Conservation (phyloP, 2,329 filamentous ascomycete species). For the Fusarium irregulare region DNA sequence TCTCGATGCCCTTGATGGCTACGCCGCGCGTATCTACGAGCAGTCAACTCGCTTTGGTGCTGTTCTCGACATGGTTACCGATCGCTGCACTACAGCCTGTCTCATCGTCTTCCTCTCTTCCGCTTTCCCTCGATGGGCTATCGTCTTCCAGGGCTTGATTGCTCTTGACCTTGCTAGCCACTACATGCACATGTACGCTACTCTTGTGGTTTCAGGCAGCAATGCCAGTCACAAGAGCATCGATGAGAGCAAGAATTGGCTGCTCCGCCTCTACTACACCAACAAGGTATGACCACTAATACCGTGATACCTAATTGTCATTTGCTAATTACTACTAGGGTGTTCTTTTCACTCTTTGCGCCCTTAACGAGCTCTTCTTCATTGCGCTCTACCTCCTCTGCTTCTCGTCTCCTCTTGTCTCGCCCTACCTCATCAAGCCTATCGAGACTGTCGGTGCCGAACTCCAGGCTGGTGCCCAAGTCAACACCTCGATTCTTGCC, state of each 20-base stretch:
- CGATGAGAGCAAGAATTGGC: conserved; percentile 85
- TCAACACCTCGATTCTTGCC: conserved; percentile 75
- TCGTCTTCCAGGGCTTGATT: conserved; percentile 94
- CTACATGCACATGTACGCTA: conserved; percentile 99
- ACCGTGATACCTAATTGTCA: neutral
- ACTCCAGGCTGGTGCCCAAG: conserved; percentile 74
- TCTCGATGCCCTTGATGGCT: conserved; percentile 93
- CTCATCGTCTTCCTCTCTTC: conserved; percentile 94
- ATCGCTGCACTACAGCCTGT: conserved; percentile 96
- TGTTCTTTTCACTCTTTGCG: conserved; percentile 91
- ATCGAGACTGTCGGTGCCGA: conserved; percentile 65
- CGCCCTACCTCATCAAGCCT: conserved; percentile 80
- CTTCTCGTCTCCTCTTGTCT: conserved; percentile 91
- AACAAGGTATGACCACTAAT: conserved; percentile 77
- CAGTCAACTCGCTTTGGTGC: conserved; percentile 97
- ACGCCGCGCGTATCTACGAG: conserved; percentile 82
- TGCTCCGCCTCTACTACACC: conserved; percentile 95
- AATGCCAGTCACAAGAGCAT: conserved; percentile 92
- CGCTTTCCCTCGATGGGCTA: conserved; percentile 93
- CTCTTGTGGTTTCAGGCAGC: conserved; percentile 84
- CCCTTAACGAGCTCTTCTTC: conserved; percentile 95
- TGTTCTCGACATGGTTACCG: conserved; percentile 98
- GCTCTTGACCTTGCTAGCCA: conserved; percentile 93
- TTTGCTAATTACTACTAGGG: conserved; percentile 62
- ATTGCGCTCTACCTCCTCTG: conserved; percentile 97